These are phyloP conservation scores for Penicillium verhagenii DNA, from an alignment of 495 filamentous ascomycete species.

Conservation along the genomic window DNA sequence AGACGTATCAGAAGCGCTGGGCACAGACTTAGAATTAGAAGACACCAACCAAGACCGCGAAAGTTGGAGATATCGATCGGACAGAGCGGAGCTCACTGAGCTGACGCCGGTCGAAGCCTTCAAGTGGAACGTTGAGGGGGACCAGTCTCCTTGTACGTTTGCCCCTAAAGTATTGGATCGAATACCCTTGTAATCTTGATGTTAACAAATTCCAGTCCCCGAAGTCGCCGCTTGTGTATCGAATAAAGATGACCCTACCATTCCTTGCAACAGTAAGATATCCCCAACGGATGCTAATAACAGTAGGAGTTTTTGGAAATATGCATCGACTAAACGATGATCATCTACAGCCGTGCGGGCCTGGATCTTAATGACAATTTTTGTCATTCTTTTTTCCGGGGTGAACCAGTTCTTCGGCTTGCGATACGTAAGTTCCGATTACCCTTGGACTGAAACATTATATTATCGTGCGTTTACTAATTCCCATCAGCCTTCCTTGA, in stretches of 20 bases:
- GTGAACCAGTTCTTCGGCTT: constrained; percentile 31
- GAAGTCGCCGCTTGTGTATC: constrained; percentile 31
- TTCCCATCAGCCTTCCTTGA: constrained; percentile 71
- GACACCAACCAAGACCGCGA: neutral
- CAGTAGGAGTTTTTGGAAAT: no score
- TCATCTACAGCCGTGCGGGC: constrained; percentile 20
- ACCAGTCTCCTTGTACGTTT: constrained; percentile 27
- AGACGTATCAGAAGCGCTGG: neutral
- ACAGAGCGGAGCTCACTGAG: constrained; percentile 13
- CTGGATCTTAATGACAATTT: constrained; percentile 25
- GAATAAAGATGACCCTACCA: constrained; percentile 27
- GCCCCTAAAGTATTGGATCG: neutral
- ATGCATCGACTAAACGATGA: neutral
- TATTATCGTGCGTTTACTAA: constrained; percentile 7
- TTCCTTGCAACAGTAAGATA: constrained; percentile 24
- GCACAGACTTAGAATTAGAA: constrained; percentile 11
- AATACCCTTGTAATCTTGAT: neutral
- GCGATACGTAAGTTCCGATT: constrained; percentile 30
- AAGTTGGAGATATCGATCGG: constrained; percentile 4
- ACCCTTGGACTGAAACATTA: no score
- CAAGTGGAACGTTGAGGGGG: constrained; percentile 28
- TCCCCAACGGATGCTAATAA: no score
- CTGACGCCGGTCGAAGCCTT: constrained; percentile 27
- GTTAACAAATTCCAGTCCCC: constrained; percentile 17
- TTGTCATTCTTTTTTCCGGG: constrained; percentile 26